These are phyloP conservation scores for Exophiala sp. DNA, from an alignment of 2,329 filamentous ascomycete species.

Conservation along the genomic window DNA sequence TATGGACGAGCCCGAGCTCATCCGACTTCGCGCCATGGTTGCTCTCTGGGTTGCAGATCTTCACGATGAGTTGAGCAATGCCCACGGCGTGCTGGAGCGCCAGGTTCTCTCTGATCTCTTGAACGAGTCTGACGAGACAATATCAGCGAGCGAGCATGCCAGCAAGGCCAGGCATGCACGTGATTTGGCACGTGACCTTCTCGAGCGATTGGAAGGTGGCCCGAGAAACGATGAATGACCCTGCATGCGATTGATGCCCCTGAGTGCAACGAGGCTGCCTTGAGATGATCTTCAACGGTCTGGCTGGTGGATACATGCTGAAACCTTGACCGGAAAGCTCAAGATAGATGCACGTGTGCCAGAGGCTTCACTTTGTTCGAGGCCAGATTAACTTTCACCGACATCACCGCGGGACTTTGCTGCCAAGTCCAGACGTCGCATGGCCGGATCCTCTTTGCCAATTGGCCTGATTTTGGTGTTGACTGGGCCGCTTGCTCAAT, in stretches of 20 bases:
- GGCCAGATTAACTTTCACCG: conserved; percentile 3
- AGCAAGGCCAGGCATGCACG: conserved; percentile 16
- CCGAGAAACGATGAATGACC: conserved; percentile 10
- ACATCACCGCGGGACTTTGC: neutral
- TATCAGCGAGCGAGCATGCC: conserved; percentile 3
- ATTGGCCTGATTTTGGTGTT: conserved; percentile 10
- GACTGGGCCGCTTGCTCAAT: neutral
- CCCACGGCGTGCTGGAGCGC: neutral
- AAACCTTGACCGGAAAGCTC: too few species aligned
- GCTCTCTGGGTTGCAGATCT: conserved; percentile 71
- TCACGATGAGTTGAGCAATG: conserved; percentile 9
- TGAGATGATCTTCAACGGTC: neutral
- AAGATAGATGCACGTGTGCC: conserved; percentile 13
- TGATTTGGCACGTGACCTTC: conserved; percentile 11
- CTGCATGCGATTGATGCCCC: neutral
- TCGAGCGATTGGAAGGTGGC: conserved; percentile 10
- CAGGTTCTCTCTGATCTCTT: neutral
- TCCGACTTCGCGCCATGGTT: conserved; percentile 67
- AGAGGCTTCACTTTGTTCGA: conserved; percentile 13
- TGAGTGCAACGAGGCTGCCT: conserved; percentile 3
- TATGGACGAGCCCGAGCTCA: conserved; percentile 58
- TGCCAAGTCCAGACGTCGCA: conserved; percentile 1
- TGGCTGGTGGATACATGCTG: too few species aligned
- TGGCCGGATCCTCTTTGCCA: conserved; percentile 1
- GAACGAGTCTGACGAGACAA: neutral